phyloP scores from a whole-genome alignment of 805 yeast genomes.

The Dipodascus albidus region DNA sequence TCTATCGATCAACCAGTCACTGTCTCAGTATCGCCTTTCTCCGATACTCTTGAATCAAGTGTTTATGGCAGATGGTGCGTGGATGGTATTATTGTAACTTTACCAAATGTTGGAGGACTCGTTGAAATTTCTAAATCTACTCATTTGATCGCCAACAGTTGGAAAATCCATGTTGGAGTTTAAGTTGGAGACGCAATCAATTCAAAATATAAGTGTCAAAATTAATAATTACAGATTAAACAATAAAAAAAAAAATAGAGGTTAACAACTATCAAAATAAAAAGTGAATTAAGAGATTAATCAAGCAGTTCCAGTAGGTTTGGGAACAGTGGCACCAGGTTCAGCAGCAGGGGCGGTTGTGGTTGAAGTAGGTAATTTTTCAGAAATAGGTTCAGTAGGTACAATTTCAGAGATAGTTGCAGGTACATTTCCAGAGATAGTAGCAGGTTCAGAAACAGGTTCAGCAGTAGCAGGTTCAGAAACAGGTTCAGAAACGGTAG shows the following conservation, averaged over 20 bases:
- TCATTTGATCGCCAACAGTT: slow-evolving; percentile 16
- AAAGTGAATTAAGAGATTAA: no score
- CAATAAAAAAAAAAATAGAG: background rate
- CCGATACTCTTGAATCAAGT: slow-evolving; percentile 23
- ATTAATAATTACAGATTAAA: background rate
- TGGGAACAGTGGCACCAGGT: background rate
- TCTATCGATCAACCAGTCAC: slow-evolving; percentile 14
- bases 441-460: background rate
- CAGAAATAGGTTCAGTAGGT: background rate
- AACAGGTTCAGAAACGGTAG: no score
- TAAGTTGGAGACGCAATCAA: background rate
- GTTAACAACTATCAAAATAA: background rate
- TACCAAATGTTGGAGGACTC: slow-evolving; percentile 14
- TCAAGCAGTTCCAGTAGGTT: background rate
- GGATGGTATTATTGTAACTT: slow-evolving; percentile 46
- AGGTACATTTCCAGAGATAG: no score
- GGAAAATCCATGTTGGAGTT: slow-evolving; percentile 16
- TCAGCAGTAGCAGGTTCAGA: background rate
- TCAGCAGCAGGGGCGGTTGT: background rate
- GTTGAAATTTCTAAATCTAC: slow-evolving; percentile 15
- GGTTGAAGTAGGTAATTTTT: background rate
- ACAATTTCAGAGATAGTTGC: no score
- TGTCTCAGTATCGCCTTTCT: slow-evolving; percentile 12
- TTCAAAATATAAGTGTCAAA: background rate
- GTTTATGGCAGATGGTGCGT: slow-evolving; percentile 46